These are phyloP conservation scores for Laetiporus sulphureus DNA, from an alignment of 1,284 basidiomycete species.

Conservation along the genomic window DNA sequence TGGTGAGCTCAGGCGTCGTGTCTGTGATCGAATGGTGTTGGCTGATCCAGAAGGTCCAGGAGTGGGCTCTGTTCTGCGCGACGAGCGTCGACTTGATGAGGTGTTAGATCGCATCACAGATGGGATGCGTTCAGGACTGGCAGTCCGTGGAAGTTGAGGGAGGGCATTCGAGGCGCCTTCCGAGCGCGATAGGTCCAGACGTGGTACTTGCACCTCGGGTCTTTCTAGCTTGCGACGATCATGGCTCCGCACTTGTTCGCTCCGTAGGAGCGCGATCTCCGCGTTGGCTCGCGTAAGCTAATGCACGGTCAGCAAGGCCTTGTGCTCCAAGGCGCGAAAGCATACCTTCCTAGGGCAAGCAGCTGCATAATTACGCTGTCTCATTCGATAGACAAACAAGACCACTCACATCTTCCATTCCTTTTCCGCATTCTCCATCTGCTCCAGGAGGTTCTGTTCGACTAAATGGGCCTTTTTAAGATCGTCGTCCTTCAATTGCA, in stretches of 20 bases:
- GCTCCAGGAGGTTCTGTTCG: slow-evolving; percentile 26
- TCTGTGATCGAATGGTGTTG: too few species aligned
- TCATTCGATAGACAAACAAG: too few species aligned
- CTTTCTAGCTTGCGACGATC: not conserved
- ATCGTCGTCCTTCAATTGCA: slow-evolving; percentile 28
- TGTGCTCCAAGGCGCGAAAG: too few species aligned
- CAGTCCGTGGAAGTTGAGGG: slow-evolving; percentile 18
- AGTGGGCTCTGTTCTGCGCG: too few species aligned
- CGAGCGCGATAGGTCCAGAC: slow-evolving; percentile 15
- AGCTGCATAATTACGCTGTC: too few species aligned
- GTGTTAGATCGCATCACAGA: too few species aligned
- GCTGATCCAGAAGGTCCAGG: too few species aligned
- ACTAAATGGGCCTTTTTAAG: slow-evolving; percentile 27
- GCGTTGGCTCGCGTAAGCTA: slow-evolving; percentile 2
- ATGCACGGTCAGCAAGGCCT: too few species aligned
- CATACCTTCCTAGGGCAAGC: too few species aligned
- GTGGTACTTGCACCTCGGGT: slow-evolving; percentile 1
- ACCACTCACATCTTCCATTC: slow-evolving; percentile 23
- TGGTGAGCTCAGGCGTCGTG: too few species aligned
- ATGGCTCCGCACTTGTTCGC: too few species aligned
- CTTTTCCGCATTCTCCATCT: slow-evolving; percentile 23
- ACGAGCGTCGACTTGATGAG: too few species aligned
- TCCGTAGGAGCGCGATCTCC: not conserved
- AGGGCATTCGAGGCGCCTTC: slow-evolving; percentile 16
- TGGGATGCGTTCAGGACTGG: slow-evolving; percentile 6